Evolutionary conservation across 495 filamentous ascomycete genomes (phyloP).

Genomic region (Trichoderma erinaceum): DNA sequence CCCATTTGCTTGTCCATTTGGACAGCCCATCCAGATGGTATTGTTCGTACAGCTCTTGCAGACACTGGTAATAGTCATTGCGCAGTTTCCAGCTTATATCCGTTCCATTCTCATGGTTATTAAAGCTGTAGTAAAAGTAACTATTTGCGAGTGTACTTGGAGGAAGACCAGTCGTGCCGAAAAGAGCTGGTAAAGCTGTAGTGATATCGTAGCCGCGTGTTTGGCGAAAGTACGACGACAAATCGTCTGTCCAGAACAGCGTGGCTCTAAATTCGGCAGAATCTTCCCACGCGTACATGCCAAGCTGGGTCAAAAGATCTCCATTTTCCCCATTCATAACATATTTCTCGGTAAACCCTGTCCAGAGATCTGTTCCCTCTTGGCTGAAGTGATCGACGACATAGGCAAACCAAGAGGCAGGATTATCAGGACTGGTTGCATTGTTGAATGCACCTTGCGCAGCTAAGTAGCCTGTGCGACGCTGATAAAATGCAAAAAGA

Average conservation of each 20-base stretch:
- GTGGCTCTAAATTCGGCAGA: constrained; percentile 14
- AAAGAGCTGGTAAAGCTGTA: constrained; percentile 4
- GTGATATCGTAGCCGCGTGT: constrained; percentile 14
- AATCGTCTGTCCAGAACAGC: constrained; percentile 13
- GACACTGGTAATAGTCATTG: constrained; percentile 15
- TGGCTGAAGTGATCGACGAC: constrained; percentile 16
- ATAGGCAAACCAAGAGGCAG: constrained; percentile 16
- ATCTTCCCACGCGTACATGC: constrained; percentile 14
- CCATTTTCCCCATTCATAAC: constrained; percentile 15
- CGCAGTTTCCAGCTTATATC: constrained; percentile 15
- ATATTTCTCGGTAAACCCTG: constrained; percentile 10
- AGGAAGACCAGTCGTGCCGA: constrained; percentile 13
- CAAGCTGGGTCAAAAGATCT: constrained; percentile 9
- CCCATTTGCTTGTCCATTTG: constrained; percentile 9
- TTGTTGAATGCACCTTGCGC: constrained; percentile 12
- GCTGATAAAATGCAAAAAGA: constrained; percentile 14
- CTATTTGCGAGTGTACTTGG: constrained; percentile 12
- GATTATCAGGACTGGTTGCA: not conserved
- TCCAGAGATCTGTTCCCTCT: constrained; percentile 15
- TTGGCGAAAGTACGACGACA: constrained; percentile 1
- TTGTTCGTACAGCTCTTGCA: constrained; percentile 15
- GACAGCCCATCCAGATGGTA: constrained; percentile 14
- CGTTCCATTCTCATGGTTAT: constrained; percentile 9
- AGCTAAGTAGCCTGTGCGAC: constrained; percentile 12
- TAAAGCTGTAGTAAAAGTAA: constrained; percentile 15